A percentile compares a stretch with the other conserved stretches of the same genome.
Conservation (phyloP, 495 filamentous ascomycete species). For the Delitschia confertaspora region DNA sequence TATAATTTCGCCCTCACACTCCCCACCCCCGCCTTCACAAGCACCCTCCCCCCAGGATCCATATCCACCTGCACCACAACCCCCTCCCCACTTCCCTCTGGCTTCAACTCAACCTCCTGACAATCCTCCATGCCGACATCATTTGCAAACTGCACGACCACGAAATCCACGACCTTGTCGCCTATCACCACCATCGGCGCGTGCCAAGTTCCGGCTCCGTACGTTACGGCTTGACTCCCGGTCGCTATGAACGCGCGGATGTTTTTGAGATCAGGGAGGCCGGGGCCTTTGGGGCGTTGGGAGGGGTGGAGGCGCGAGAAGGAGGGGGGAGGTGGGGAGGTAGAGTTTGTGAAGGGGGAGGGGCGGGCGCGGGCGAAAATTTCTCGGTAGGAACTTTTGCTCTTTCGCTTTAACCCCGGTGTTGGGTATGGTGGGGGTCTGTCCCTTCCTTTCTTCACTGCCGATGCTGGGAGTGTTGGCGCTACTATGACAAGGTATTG, state of each 20-base stretch:
- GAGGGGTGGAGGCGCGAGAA: constrained; percentile 25
- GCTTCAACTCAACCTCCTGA: constrained; percentile 62
- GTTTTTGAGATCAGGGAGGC: constrained; percentile 64
- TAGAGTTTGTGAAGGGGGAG: constrained; percentile 35
- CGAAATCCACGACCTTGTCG: constrained; percentile 59
- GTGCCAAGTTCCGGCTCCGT: constrained; percentile 90
- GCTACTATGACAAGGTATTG: constrained; percentile 87
- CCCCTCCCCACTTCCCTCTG: constrained; percentile 23
- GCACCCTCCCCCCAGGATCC: constrained; percentile 15
- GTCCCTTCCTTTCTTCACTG: constrained; percentile 5
- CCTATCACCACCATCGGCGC: constrained; percentile 92
- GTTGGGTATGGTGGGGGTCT: constrained; percentile 36
- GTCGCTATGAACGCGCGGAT: constrained; percentile 70
- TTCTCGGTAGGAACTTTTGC: constrained; percentile 30
- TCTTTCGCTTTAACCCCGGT: constrained; percentile 32
- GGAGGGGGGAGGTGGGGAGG: constrained; percentile 18
- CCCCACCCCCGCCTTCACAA: constrained; percentile 19
- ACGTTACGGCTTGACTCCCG: constrained; percentile 81
- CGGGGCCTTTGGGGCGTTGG: constrained; percentile 39
- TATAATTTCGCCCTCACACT: constrained; percentile 22
- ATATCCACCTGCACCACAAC: constrained; percentile 26
- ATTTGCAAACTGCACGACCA: constrained; percentile 83
- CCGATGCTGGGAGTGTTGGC: constrained; percentile 44
- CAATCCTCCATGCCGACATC: constrained; percentile 79
- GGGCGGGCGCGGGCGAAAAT: constrained; percentile 34